Evolutionary conservation across 441 rosid genomes (phyloP).

Genomic region (Daphne laureola): DNA sequence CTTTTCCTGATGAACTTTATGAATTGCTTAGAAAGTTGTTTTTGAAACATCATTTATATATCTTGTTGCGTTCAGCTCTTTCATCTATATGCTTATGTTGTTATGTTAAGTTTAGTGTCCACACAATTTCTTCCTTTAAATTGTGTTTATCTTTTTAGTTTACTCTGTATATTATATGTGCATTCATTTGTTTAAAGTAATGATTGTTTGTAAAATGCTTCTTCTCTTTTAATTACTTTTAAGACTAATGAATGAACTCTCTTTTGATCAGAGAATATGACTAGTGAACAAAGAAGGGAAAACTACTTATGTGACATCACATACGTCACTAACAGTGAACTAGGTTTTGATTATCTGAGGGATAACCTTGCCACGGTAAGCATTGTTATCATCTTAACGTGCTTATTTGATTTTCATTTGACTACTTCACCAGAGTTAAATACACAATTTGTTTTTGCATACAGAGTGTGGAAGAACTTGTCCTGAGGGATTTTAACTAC

Average conservation of each 20-base stretch:
- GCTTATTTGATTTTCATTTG: constrained; percentile 14
- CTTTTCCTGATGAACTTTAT: no score
- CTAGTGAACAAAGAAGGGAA: constrained; percentile 85
- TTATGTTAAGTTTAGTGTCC: not conserved
- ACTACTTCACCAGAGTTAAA: constrained; percentile 6
- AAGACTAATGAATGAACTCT: constrained; percentile 12
- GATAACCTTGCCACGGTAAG: constrained; percentile 99
- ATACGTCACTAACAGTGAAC: constrained; percentile 93
- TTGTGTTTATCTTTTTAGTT: not conserved
- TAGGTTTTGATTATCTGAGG: constrained; percentile 90
- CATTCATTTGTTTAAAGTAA: not conserved
- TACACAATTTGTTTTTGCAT: constrained; percentile 14
- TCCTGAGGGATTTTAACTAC: constrained; percentile 81
- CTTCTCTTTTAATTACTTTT: not conserved
- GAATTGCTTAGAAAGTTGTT: no score
- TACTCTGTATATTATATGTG: not conserved
- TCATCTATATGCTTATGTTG: no score
- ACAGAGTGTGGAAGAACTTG: constrained; percentile 95
- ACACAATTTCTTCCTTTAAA: not conserved
- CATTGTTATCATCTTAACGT: constrained; percentile 47
- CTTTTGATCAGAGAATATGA: constrained; percentile 72
- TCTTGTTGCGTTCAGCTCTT: no score
- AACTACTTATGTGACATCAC: constrained; percentile 90
- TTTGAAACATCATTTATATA: no score
- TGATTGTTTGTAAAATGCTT: not conserved